Conservation (phyloP, 108 stramenopile genomes). For the Parietichytrium sp. region DNA sequence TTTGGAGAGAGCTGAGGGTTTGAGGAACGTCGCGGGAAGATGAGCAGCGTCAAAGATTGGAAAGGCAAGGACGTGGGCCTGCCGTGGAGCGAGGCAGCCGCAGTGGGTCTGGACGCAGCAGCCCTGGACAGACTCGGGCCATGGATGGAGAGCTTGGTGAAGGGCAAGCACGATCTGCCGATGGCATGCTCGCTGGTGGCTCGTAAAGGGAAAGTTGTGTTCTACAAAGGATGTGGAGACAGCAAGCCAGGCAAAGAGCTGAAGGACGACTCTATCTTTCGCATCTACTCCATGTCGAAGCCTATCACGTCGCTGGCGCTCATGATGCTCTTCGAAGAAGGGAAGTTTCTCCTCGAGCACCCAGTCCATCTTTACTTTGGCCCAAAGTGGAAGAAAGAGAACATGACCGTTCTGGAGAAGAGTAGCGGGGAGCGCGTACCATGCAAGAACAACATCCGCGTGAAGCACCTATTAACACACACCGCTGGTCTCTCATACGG, state of each 20-base stretch:
- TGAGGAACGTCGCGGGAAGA: not conserved
- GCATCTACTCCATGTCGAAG: conserved; percentile 51
- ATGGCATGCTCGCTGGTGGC: conserved; percentile 9
- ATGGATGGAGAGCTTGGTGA: not conserved
- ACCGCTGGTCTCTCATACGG: conserved; percentile 46
- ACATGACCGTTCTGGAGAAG: not conserved
- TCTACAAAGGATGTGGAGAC: conserved; percentile 15
- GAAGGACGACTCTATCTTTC: conserved; percentile 28
- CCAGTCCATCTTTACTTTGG: conserved; percentile 37
- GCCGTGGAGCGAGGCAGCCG: conserved; percentile 8
- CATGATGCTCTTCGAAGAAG: conserved; percentile 38
- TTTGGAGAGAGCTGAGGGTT: not conserved
- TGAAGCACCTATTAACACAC: conserved; percentile 42
- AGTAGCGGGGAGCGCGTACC: conserved; percentile 22
- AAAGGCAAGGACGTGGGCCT: conserved; percentile 11
- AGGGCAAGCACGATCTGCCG: not conserved
- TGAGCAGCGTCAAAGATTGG: not conserved
- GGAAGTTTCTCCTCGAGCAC: conserved; percentile 38
- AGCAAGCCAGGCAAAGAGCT: not conserved
- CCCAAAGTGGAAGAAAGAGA: not conserved
- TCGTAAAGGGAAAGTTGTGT: conserved; percentile 7
- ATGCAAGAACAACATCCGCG: not conserved
- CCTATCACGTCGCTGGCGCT: conserved; percentile 43
- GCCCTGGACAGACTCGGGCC: not conserved
- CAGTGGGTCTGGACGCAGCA: not conserved